These are phyloP conservation scores for Penicillium odoratum DNA, from an alignment of 495 filamentous ascomycete genomes.

Conservation along the genomic window DNA sequence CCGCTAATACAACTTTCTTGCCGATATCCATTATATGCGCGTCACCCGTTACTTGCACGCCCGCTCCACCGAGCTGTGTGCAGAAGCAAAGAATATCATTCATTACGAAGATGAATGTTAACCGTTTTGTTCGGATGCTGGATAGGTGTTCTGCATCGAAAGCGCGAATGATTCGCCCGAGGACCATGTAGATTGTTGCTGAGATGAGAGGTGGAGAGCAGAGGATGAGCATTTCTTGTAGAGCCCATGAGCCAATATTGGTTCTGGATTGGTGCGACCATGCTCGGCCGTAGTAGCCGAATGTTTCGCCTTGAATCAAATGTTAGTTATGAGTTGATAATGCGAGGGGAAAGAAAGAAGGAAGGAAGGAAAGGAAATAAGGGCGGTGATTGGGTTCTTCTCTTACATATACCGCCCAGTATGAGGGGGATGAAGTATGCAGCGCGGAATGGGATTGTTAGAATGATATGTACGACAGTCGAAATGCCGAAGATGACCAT, in stretches of 20 bases:
- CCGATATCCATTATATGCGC: conserved; percentile 31
- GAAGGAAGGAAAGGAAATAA: background rate
- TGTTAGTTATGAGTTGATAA: no score
- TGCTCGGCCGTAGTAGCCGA: conserved; percentile 50
- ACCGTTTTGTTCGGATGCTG: conserved; percentile 24
- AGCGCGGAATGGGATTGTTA: conserved; percentile 42
- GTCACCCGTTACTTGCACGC: conserved; percentile 44
- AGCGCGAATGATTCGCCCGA: conserved; percentile 44
- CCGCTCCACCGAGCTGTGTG: conserved; percentile 38
- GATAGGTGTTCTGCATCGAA: conserved; percentile 50
- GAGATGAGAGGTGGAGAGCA: conserved; percentile 49
- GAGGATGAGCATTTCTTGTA: conserved; percentile 48
- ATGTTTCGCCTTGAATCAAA: conserved; percentile 38
- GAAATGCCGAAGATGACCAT: conserved; percentile 46
- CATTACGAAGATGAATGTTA: conserved; percentile 38
- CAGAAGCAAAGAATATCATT: conserved; percentile 38
- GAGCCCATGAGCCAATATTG: conserved; percentile 33
- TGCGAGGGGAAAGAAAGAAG: background rate
- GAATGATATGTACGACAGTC: conserved; percentile 40
- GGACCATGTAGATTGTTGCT: conserved; percentile 57
- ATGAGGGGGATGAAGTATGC: conserved; percentile 59
- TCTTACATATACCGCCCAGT: conserved; percentile 58
- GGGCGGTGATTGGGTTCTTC: background rate
- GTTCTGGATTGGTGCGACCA: conserved; percentile 33
- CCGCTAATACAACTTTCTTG: conserved; percentile 32